Percentiles rank a stretch among this genome's conserved stretches.
Conservation (phyloP, 1,284 basidiomycete species). For the Tylopilus sp. region DNA sequence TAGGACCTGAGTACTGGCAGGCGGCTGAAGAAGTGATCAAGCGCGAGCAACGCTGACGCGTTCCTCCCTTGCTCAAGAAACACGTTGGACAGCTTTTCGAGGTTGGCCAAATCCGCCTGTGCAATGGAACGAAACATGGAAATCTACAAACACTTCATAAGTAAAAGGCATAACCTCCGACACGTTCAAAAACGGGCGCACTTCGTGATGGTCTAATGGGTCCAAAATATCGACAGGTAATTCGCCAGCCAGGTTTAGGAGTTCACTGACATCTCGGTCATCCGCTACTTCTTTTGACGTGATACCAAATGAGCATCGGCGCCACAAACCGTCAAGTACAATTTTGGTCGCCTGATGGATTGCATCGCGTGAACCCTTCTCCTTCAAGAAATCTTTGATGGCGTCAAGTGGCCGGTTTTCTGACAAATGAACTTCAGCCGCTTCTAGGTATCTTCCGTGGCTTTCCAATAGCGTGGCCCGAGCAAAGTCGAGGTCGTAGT, state of each 20-base stretch:
- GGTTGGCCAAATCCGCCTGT: slow-evolving; percentile 2
- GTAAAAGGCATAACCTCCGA: not conserved
- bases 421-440: slow-evolving; percentile 53
- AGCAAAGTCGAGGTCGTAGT: slow-evolving; percentile 53
- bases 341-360: slow-evolving; percentile 33
- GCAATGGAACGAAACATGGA: slow-evolving; percentile 29
- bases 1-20: slow-evolving; percentile 14
- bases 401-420: slow-evolving; percentile 53
- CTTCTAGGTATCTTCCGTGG: slow-evolving; percentile 47
- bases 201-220: slow-evolving; percentile 18
- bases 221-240: slow-evolving; percentile 17
- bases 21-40: slow-evolving; percentile 27
- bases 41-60: slow-evolving; percentile 22
- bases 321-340: slow-evolving; percentile 28
- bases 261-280: slow-evolving; percentile 1
- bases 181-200: not conserved
- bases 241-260: slow-evolving; percentile 22
- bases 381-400: slow-evolving; percentile 45
- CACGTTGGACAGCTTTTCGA: slow-evolving; percentile 11
- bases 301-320: slow-evolving; percentile 26
- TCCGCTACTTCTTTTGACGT: slow-evolving; percentile 6
- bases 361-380: slow-evolving; percentile 31
- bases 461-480: slow-evolving; percentile 51
- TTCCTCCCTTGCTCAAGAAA: slow-evolving; percentile 13
- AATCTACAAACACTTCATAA: slow-evolving; percentile 12